Percentiles rank a stretch among this genome's conserved stretches.
Conservation (phyloP, 305 asterid genomes). For the Petunia hybrid region DNA sequence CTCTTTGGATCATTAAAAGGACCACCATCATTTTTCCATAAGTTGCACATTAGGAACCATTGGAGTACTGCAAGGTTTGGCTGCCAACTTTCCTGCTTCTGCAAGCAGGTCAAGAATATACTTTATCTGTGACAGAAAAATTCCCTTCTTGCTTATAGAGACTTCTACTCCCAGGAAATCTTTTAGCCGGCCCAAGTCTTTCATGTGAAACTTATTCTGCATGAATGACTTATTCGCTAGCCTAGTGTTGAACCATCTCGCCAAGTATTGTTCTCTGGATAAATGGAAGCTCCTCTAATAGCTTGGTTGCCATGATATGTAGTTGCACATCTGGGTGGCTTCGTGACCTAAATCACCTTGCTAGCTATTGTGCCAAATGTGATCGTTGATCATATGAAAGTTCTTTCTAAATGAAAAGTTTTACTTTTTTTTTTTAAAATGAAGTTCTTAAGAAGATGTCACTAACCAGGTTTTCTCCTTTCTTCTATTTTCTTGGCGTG, state of each 20-base stretch:
- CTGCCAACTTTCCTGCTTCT: too few species aligned
- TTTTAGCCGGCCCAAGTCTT: too few species aligned
- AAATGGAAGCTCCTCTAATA: background rate
- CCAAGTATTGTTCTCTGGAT: background rate
- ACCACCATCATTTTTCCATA: too few species aligned
- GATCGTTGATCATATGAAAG: conserved; percentile 18
- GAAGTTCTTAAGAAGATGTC: conserved; percentile 1
- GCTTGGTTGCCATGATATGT: conserved; percentile 4
- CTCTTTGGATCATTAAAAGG: too few species aligned
- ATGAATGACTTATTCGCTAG: background rate
- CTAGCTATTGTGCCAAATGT: conserved; percentile 16
- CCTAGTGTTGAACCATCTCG: conserved; percentile 23
- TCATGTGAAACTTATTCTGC: too few species aligned
- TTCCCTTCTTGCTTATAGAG: too few species aligned
- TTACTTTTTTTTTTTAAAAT: conserved; percentile 2
- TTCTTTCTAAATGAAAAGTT: background rate
- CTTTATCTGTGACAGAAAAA: too few species aligned
- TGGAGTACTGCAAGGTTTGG: too few species aligned
- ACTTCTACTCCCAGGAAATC: too few species aligned
- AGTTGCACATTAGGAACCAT: too few species aligned
- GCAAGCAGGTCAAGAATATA: too few species aligned
- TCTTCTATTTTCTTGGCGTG: conserved; percentile 20
- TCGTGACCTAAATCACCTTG: conserved; percentile 19
- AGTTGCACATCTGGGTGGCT: conserved; percentile 13
- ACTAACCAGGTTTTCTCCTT: conserved; percentile 27